Evolutionary conservation across 78 protist genomes (phyloP).

Genomic region (Planoprotostelium fungivorum): DNA sequence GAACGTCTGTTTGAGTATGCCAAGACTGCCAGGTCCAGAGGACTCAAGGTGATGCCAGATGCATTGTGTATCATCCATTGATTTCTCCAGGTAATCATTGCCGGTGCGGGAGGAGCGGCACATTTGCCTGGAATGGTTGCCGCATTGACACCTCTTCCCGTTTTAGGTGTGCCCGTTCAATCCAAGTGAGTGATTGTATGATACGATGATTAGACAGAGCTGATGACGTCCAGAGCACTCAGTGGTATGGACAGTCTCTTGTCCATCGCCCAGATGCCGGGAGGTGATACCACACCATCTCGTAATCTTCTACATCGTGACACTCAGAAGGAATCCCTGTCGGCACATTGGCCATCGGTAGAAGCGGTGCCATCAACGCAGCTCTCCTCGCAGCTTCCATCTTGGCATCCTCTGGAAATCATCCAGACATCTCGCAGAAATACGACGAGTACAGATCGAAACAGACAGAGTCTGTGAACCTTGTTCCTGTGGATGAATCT

Average conservation of each 20-base stretch:
- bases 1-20: constrained; percentile 79
- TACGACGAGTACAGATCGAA: constrained; percentile 41
- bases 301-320: background rate
- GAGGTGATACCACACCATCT: constrained; percentile 10
- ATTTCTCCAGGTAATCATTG: constrained; percentile 67
- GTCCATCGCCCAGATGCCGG: constrained; percentile 85
- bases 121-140: constrained; percentile 93
- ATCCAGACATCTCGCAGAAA: constrained; percentile 26
- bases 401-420: constrained; percentile 24
- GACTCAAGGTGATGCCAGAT: constrained; percentile 41
- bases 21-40: constrained; percentile 66
- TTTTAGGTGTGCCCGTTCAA: constrained; percentile 88
- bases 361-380: constrained; percentile 64
- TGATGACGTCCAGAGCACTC: constrained; percentile 15
- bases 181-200: constrained; percentile 4
- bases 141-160: constrained; percentile 88
- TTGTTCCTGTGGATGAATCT: background rate
- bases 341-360: constrained; percentile 66
- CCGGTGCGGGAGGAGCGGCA: constrained; percentile 92
- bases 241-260: constrained; percentile 80
- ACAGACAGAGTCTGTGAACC: constrained; percentile 55
- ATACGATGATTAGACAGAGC: background rate
- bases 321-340: constrained; percentile 43
- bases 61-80: background rate
- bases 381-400: constrained; percentile 51